Base-by-base conservation (phyloP, 495 filamentous ascomycete species). In the Lichenothelia convexa region DNA sequence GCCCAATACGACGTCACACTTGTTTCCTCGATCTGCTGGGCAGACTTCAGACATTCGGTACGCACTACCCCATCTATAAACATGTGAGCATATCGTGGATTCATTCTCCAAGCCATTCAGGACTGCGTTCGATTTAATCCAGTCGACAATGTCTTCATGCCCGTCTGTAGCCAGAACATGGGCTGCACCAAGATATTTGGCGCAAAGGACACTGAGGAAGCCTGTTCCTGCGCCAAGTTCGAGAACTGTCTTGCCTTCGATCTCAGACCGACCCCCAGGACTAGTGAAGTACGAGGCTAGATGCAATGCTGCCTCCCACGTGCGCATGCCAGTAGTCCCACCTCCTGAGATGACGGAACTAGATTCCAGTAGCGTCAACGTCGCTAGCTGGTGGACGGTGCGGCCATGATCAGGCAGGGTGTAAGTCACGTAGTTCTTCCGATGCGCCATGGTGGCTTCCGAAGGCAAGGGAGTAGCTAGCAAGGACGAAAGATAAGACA, bases 301-400 rank as follows among this genome's bases (percentile, higher is more conserved):
- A 49, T 85, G 78, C n/a, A 95, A 57, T 0, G 83, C 73, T 3
- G 87, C 87, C 58, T 93, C 87, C 87, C 87, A 95, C 4, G 87
- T 95, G 8, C 87, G 71, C 19, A 83, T 62, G 0, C 87, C 87
- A 0, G 87, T 94, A 2, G 80, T 92, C 3, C 80, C 82, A 4
- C 64, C 58, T 0, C 71, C 70, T 6, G 80, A 73, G 29, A 95
- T 71, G 1, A 93, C 52, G 19, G 66, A 65, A 3, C 77, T 72
- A 8, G 78, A 74, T 58, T 95, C 87, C 3, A 78, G 58, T 0
- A 82, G 49, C 7, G 62, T 77, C 40, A 78, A 58, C 36, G 5
- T 51, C 46, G 13, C 43, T 20, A 18, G 38, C 18, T 7, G n/a
- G 22, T 11, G 29, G 12, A 12, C 33, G 30, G 7, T 40, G 32